Evolutionary conservation across 345 rosid species (phyloP).

Genomic region (Eucalyptus albens): DNA sequence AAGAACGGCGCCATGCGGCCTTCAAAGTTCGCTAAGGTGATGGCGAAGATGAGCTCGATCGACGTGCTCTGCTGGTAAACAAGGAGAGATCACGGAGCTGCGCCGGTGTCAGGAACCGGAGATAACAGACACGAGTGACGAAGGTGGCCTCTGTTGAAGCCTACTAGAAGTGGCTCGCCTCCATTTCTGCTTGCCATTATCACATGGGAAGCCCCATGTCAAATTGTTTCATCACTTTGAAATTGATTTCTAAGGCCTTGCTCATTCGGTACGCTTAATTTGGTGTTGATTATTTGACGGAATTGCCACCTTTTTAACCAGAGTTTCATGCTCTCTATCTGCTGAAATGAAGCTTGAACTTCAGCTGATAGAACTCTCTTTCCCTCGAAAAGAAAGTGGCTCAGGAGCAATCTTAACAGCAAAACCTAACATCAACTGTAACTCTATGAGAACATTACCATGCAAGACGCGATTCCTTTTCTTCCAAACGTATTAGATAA

Average conservation of each 20-base stretch:
- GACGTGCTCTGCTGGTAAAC: slow-evolving; percentile 5
- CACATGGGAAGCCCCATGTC: not conserved
- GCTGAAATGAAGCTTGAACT: not conserved
- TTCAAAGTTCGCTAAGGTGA: slow-evolving; percentile 8
- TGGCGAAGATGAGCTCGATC: slow-evolving; percentile 13
- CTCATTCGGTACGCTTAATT: not conserved
- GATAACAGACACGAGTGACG: not conserved
- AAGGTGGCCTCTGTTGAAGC: not conserved
- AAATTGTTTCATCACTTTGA: not conserved
- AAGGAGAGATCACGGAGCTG: slow-evolving; percentile 16
- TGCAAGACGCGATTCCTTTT: no score
- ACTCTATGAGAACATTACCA: no score
- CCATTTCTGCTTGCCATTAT: not conserved
- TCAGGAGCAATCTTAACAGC: not conserved
- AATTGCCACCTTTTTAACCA: accelerated
- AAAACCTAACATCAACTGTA: no score
- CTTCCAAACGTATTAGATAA: no score
- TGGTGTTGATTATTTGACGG: not conserved
- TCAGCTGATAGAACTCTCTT: not conserved
- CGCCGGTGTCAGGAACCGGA: slow-evolving; percentile 3
- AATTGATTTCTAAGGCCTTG: not conserved
- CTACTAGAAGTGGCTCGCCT: not conserved
- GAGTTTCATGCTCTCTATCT: not conserved
- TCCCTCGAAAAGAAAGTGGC: not conserved
- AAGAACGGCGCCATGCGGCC: slow-evolving; percentile 1